A percentile compares a stretch with the other conserved stretches of the same genome.
Evolutionary conservation across 2,329 filamentous ascomycete species (phyloP).

Genomic region (Thelonectria discophora): DNA sequence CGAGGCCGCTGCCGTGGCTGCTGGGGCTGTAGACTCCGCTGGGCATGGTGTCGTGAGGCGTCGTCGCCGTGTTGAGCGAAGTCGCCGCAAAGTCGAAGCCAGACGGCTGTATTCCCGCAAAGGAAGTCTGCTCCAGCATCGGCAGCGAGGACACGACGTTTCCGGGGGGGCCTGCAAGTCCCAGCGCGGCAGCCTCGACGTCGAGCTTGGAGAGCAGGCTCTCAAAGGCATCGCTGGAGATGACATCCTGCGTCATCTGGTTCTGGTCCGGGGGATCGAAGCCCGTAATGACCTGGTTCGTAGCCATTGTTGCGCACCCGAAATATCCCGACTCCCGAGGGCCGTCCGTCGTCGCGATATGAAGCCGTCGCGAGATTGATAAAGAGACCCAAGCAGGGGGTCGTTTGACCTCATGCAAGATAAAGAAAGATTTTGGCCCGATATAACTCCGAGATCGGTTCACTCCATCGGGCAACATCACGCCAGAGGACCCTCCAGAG

Average conservation of each 20-base stretch:
- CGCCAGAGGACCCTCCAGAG: neutral
- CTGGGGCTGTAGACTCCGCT: constrained; percentile 16
- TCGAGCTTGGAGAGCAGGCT: constrained; percentile 11
- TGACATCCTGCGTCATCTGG: constrained; percentile 4
- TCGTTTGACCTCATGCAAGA: neutral
- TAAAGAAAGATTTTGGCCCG: constrained; percentile 12
- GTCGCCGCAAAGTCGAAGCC: constrained; percentile 2
- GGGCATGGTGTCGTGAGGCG: constrained; percentile 3
- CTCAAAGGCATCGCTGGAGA: constrained; percentile 7
- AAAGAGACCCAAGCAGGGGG: neutral
- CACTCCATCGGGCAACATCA: neutral
- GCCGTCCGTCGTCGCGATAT: neutral
- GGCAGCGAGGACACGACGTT: neutral
- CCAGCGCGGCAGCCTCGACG: constrained; percentile 7
- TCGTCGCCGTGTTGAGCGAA: neutral
- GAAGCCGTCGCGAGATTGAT: constrained; percentile 4
- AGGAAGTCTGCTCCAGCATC: neutral
- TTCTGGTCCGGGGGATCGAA: constrained; percentile 5
- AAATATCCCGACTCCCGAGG: neutral
- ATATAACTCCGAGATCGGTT: constrained; percentile 21
- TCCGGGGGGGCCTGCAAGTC: neutral
- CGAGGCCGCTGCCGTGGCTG: constrained; percentile 16
- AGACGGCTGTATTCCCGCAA: neutral
- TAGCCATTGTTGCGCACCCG: constrained; percentile 4
- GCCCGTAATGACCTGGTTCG: constrained; percentile 2